Conservation (phyloP, 176 grass and related monocot genomes). For the Aegilops tauschii region DNA sequence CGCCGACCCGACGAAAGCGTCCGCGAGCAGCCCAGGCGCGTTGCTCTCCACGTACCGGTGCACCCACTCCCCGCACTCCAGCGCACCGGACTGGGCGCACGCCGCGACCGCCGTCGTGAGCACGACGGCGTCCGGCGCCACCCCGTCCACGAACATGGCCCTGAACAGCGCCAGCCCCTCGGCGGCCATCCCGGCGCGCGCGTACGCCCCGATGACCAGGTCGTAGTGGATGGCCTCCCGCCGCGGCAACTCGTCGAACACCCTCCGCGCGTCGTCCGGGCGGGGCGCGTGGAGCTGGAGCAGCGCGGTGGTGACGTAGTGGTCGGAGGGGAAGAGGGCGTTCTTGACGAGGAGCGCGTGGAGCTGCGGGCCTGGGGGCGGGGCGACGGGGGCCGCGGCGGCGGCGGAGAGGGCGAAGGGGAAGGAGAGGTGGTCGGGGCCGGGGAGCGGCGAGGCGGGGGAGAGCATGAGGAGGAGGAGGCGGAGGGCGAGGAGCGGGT, state of each 20-base stretch:
- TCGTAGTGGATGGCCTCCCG: slow-evolving; percentile 80
- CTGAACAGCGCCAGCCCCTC: slow-evolving; percentile 57
- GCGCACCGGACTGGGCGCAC: slow-evolving; percentile 64
- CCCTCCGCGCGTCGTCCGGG: slow-evolving; percentile 26
- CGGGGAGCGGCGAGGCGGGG: slow-evolving; percentile 36
- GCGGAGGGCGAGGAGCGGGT: slow-evolving; percentile 49
- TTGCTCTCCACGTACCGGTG: slow-evolving; percentile 49
- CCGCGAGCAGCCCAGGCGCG: slow-evolving; percentile 26
- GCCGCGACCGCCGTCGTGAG: slow-evolving; percentile 63
- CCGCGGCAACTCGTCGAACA: slow-evolving; percentile 63
- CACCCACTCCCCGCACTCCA: slow-evolving; percentile 57
- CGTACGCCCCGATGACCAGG: slow-evolving; percentile 60
- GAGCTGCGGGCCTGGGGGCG: slow-evolving; percentile 46
- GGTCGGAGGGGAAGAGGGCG: slow-evolving; percentile 62
- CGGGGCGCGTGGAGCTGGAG: slow-evolving; percentile 49
- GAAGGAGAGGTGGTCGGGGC: slow-evolving; percentile 78
- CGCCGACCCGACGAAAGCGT: slow-evolving; percentile 69
- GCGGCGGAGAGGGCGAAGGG: slow-evolving; percentile 76
- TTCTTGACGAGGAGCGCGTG: slow-evolving; percentile 59
- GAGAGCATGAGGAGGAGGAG: slow-evolving; percentile 63
- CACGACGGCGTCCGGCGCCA: slow-evolving; percentile 58
- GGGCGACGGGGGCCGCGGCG: slow-evolving; percentile 27
- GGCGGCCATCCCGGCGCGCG: slow-evolving; percentile 36
- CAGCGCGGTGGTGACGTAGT: slow-evolving; percentile 75
- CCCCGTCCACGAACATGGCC: slow-evolving; percentile 42